Percentiles rank a stretch among this genome's conserved stretches.
Evolutionary conservation across 768 basidiomycete species (phyloP).

Genomic region (Suillus weaverae): DNA sequence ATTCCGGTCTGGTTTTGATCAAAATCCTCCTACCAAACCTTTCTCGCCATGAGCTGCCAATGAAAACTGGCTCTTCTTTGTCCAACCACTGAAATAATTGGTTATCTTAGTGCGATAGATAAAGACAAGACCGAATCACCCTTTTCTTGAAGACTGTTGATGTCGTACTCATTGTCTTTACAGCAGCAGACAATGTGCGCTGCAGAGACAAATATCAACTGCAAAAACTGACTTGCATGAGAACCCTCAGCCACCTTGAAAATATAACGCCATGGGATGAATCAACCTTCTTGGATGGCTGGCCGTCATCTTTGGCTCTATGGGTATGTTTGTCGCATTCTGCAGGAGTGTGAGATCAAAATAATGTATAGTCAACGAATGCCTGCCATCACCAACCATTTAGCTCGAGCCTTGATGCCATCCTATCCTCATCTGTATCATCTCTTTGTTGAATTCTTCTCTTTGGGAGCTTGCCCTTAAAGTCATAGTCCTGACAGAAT

Average conservation of each 20-base stretch:
- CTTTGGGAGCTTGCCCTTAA: constrained; percentile 69
- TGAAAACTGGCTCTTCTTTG: constrained; percentile 23
- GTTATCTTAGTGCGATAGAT: not conserved
- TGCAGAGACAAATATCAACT: constrained; percentile 15
- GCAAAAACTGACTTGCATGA: constrained; percentile 66
- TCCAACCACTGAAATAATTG: constrained; percentile 17
- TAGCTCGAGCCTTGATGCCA: constrained; percentile 75
- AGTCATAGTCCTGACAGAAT: constrained; percentile 46
- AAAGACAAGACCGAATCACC: constrained; percentile 9
- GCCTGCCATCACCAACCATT: constrained; percentile 47
- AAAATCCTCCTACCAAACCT: constrained; percentile 31
- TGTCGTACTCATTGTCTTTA: constrained; percentile 26
- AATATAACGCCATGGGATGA: constrained; percentile 81
- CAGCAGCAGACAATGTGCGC: constrained; percentile 16
- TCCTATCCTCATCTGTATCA: constrained; percentile 67
- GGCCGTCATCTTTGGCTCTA: constrained; percentile 44
- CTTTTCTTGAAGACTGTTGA: constrained; percentile 28
- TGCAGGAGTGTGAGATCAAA: constrained; percentile 22
- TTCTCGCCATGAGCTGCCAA: constrained; percentile 28
- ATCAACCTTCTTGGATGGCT: constrained; percentile 48
- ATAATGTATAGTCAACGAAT: not conserved
- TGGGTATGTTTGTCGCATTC: constrained; percentile 58
- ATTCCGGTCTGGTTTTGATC: constrained; percentile 23
- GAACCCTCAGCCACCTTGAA: constrained; percentile 80
- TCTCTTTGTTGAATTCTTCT: constrained; percentile 39